These are phyloP conservation scores for Anisodus acutangulus DNA, from an alignment of 257 asterid species.

Conservation along the genomic window DNA sequence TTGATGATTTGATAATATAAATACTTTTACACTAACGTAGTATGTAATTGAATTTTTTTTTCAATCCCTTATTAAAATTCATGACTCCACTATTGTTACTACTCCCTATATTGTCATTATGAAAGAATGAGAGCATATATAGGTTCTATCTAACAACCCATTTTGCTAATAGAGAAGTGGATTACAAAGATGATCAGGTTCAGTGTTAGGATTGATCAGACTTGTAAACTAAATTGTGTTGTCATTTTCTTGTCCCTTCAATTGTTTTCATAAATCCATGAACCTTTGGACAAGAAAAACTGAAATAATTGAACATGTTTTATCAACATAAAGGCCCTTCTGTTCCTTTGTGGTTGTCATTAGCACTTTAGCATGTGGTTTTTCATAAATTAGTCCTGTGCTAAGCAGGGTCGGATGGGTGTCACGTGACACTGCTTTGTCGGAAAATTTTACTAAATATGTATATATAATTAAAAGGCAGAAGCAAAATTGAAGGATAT, in stretches of 20 bases:
- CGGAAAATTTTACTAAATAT: no score
- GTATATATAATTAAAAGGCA: no score
- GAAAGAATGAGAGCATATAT: neutral
- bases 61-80: no score
- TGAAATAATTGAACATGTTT: constrained; percentile 12
- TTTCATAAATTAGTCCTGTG: neutral
- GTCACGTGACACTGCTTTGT: no score
- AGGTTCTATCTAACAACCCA: neutral
- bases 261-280: neutral
- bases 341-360: constrained; percentile 8
- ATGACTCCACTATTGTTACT: no score
- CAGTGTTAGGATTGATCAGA: neutral
- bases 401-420: neutral
- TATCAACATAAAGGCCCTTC: neutral
- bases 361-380: neutral
- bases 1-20: no score
- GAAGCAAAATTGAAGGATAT: no score
- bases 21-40: no score
- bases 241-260: neutral
- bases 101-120: no score
- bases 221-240: neutral
- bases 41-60: no score
- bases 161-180: neutral
- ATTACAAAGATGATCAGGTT: neutral
- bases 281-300: neutral